Base-by-base conservation (phyloP, 73 alveolate species). In the Tetrahymena borealis region DNA sequence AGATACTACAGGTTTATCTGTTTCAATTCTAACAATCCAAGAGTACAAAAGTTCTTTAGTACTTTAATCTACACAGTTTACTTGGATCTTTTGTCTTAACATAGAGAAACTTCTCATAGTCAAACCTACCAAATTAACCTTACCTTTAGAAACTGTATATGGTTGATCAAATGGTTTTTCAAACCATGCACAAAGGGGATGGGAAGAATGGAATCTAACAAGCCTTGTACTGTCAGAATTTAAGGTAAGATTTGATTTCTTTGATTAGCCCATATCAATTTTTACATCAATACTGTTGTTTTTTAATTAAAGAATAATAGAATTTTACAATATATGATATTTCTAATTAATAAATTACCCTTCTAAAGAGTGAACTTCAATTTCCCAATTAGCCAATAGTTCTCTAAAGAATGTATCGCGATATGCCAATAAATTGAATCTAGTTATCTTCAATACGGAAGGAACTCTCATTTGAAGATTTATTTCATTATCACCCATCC, bases 311-410 rank as follows among this genome's bases (percentile, higher is more conserved):
- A 40, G 78, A 8, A 12, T 18, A 41, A 41, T 12, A 7, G 7
- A 41, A 39, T 9, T 9, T 39, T 39, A 39, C 7, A 39, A 39
- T 39, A 39, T 39, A 12, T 7, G 12, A 39, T 39, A 9, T 39
- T 7, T 39, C 12, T 39, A 9, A 39, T 39, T 39, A 12, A 7
- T 39, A n/a, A n/a, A n/a, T 39, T 60, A 60, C 85, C 92, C 91
- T n/a, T 78, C 33, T 32, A 93, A 78, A 31, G 93, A 41, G 79
- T 93, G 91, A 85, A 93, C 91, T 93, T 93, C 95, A n/a, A 93
- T 85, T 41, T 85, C 78, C 95, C 95, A 93, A 93, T 93, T 78
- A 15, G 91, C 95, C 32, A 79, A 20, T 28, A 93, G 24, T 78
- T 78, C 11, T 40, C 79, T 78, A 31, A 79, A 90, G 78, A 39